phyloP scores from a whole-genome alignment of 1,284 basidiomycete species.

The Puccinia horiana region DNA sequence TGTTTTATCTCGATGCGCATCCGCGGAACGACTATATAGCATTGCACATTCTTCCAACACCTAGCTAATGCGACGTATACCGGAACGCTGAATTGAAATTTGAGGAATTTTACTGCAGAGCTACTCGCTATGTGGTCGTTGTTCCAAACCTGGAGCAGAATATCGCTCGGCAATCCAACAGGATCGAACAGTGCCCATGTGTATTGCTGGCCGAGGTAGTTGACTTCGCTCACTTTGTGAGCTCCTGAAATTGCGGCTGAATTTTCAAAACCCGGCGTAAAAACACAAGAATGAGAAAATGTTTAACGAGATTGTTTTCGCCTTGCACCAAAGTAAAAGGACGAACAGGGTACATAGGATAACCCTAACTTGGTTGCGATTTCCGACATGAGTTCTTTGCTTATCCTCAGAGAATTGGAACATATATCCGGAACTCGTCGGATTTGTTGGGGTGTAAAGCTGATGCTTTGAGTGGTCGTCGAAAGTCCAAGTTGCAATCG shows the following conservation, averaged over 20 bases:
- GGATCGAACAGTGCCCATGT: constrained; percentile 25
- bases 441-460: constrained; percentile 26
- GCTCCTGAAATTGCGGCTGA: constrained; percentile 39
- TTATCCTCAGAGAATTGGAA: constrained; percentile 21
- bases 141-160: constrained; percentile 3
- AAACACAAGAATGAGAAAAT: not conserved
- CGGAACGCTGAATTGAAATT: constrained; percentile 6
- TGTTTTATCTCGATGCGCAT: not conserved
- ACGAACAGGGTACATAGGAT: constrained; percentile 31
- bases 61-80: not conserved
- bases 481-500: constrained; percentile 41
- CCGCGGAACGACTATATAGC: not conserved
- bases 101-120: not conserved
- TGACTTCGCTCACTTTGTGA: not conserved
- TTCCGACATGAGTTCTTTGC: constrained; percentile 11
- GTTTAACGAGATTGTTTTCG: not conserved
- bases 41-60: not conserved
- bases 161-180: not conserved
- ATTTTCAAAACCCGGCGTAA: not conserved
- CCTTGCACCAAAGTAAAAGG: not conserved
- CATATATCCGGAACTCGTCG: constrained; percentile 42
- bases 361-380: constrained; percentile 9
- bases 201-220: constrained; percentile 20
- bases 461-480: constrained; percentile 4
- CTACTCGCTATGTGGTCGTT: not conserved